Conservation (phyloP, 495 filamentous ascomycete genomes). For the Xylaria nigripes region DNA sequence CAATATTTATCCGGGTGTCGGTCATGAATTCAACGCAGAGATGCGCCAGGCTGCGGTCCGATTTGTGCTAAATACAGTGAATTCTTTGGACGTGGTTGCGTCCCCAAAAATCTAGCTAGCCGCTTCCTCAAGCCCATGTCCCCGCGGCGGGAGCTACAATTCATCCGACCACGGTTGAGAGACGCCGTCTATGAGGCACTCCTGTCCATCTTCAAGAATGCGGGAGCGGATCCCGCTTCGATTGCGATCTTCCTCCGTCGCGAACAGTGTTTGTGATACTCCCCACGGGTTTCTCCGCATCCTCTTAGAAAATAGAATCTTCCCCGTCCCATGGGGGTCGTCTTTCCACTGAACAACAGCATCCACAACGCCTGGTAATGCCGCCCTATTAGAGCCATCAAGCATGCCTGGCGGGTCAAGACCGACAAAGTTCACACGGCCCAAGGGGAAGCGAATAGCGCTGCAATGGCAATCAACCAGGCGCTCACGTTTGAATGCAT, state of each 20-base stretch:
- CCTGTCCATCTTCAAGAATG: conserved; percentile 19
- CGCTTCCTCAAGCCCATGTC: not conserved
- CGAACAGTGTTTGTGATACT: conserved; percentile 33
- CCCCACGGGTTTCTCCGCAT: conserved; percentile 41
- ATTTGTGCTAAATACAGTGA: conserved; percentile 52
- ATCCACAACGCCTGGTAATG: conserved; percentile 32
- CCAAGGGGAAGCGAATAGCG: conserved; percentile 49
- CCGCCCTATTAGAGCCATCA: conserved; percentile 27
- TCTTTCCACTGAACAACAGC: conserved; percentile 39
- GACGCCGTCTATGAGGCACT: conserved; percentile 27
- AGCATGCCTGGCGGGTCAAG: conserved; percentile 56
- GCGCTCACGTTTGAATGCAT: conserved; percentile 62
- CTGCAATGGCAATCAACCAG: conserved; percentile 61
- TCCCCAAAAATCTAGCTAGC: conserved; percentile 16
- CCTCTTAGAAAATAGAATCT: conserved; percentile 41
- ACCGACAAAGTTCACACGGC: conserved; percentile 48
- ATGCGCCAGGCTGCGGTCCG: conserved; percentile 67
- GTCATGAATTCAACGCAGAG: conserved; percentile 60
- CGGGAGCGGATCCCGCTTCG: conserved; percentile 28
- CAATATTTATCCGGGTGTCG: conserved; percentile 61
- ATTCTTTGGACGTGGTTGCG: conserved; percentile 13
- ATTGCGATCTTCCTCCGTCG: conserved; percentile 24
- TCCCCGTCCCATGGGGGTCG: conserved; percentile 42
- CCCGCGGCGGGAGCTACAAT: not conserved
- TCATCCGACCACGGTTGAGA: conserved; percentile 27